Evolutionary conservation across 768 basidiomycete species (phyloP).

Genomic region (Mycena olivaceomarginata): DNA sequence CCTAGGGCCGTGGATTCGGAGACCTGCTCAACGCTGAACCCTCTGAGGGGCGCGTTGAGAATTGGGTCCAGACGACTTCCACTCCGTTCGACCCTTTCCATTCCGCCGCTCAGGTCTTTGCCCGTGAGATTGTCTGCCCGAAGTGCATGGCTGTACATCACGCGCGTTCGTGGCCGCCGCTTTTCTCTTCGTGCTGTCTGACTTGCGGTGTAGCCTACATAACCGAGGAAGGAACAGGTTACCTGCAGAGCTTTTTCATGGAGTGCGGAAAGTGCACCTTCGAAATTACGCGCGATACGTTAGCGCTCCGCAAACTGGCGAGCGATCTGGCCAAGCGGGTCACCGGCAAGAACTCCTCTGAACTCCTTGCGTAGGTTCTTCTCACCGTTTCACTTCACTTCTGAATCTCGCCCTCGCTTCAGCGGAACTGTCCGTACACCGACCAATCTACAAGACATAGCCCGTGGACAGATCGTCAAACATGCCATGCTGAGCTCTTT

Average conservation of each 20-base stretch:
- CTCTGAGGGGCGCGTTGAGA: conserved; percentile 33
- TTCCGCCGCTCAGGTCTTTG: conserved; percentile 26
- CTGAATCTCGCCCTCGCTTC: background rate
- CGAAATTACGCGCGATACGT: conserved; percentile 62
- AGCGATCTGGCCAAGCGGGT: conserved; percentile 56
- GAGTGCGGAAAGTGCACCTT: conserved; percentile 62
- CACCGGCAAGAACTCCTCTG: conserved; percentile 38
- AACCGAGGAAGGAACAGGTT: conserved; percentile 65
- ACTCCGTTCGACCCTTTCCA: conserved; percentile 48
- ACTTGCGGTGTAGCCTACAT: conserved; percentile 59
- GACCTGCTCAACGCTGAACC: conserved; percentile 32
- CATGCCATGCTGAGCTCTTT: conserved; percentile 29
- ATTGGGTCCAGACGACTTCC: conserved; percentile 43
- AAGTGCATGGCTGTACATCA: conserved; percentile 46
- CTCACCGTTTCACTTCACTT: background rate
- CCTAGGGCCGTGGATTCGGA: conserved; percentile 20
- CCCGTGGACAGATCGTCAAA: conserved; percentile 53
- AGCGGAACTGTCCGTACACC: conserved; percentile 61
- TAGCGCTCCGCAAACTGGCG: conserved; percentile 66
- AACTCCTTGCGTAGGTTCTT: conserved; percentile 54
- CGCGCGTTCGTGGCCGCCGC: conserved; percentile 50
- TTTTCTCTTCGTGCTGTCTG: background rate
- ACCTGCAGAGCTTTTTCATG: conserved; percentile 64
- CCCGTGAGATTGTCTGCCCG: conserved; percentile 53
- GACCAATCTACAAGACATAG: conserved; percentile 48